Base-by-base conservation (phyloP, 2,329 filamentous ascomycete species). In the Ophiostoma sp. region DNA sequence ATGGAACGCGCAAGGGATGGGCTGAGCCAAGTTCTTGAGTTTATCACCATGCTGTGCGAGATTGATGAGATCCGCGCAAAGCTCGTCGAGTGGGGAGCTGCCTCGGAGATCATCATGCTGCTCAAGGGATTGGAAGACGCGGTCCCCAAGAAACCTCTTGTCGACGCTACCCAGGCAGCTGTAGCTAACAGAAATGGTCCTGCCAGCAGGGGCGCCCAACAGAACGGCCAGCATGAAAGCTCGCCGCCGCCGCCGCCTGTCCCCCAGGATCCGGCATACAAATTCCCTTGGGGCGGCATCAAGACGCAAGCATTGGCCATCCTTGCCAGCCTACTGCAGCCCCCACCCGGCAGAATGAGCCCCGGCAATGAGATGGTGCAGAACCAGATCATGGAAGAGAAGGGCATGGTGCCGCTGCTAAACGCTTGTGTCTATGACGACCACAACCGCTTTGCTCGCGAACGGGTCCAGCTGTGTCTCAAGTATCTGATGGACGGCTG, bases 1-100 rank as follows among this genome's bases (percentile, higher is more conserved):
- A 96, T 98, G 90, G 94, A 98, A 76, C 87, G 94, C 14, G 94
- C 96, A 69, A 97, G 96, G 76, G 94, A 98, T 75, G 94, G 94
- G 0, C 87, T 98, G 0, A 92, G 93, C 66, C 93, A 97, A 77
- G 97, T 96, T 75, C 86, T 98, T 1, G 93, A 97, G 74, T 96
- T 98, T 76, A 90, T 97, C 67, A 93, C 95, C 0, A 86, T 97
- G 41, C 93, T 92, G 0, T 63, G 60, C 18, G 93, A 97, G 75
- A 90, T 94, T 74, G 84, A 89, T 60, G 89, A 92, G 66, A 92
- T 92, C 81, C 91, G 96, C 71, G 85, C 87, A 58, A 89, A 96
- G 71, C 84, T 98, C 52, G 91, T 96, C 65, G 89, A 96, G 72
- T 98, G 94, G 91, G 92, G 97, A 76, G 88, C 93, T 52, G 88